These are phyloP conservation scores for Aspergillus jensenii DNA, from an alignment of 2,329 filamentous ascomycete genomes.

Conservation along the genomic window DNA sequence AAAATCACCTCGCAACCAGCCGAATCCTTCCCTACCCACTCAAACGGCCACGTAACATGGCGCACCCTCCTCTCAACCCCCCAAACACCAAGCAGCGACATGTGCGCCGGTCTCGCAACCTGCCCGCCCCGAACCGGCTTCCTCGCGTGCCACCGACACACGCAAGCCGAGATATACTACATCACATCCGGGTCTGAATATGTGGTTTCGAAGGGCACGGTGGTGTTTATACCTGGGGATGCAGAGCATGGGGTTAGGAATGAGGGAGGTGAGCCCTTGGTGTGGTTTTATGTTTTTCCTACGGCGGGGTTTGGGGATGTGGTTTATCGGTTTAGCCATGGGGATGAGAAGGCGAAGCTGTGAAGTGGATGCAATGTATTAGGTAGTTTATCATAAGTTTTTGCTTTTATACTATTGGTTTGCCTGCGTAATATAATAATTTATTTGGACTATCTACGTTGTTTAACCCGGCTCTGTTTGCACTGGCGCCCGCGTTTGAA, in stretches of 20 bases:
- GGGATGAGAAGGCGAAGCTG: background rate
- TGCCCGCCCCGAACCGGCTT: background rate
- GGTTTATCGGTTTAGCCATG: constrained; percentile 36
- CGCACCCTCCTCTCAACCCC: background rate
- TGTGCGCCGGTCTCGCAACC: background rate
- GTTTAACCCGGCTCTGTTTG: too few species aligned
- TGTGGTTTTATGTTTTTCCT: constrained; percentile 45
- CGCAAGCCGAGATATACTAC: constrained; percentile 47
- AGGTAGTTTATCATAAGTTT: background rate
- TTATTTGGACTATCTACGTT: too few species aligned
- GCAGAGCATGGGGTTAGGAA: constrained; percentile 45
- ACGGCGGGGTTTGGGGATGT: constrained; percentile 39
- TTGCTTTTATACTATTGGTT: background rate
- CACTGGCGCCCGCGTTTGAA: too few species aligned
- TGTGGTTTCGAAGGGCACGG: constrained; percentile 32
- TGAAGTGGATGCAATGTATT: background rate
- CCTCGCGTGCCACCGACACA: constrained; percentile 34
- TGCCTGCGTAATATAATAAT: too few species aligned
- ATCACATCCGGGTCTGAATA: constrained; percentile 36
- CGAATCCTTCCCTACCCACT: background rate
- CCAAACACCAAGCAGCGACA: background rate
- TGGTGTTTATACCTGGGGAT: constrained; percentile 45
- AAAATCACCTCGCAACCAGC: background rate
- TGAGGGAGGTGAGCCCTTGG: constrained; percentile 26
- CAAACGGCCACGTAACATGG: background rate